Conservation (phyloP, 2,329 filamentous ascomycete species). For the Atkinsonella texensis region DNA sequence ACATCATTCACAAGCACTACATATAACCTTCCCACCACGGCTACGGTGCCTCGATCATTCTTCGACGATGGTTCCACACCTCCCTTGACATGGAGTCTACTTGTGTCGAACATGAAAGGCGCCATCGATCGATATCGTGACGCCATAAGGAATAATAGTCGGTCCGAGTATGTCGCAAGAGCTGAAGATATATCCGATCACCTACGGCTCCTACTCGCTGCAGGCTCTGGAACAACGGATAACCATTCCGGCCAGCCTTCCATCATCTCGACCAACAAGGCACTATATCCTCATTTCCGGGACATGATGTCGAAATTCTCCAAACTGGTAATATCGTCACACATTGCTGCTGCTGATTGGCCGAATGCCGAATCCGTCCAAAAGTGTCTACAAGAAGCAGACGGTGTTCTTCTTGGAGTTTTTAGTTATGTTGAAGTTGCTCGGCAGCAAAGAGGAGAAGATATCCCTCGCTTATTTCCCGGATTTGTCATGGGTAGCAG, state of each 20-base stretch:
- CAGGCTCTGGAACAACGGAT: constrained; percentile 92
- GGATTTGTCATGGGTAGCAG: constrained; percentile 84
- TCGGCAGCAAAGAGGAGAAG: constrained; percentile 81
- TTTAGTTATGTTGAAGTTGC: constrained; percentile 96
- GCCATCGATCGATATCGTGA: constrained; percentile 85
- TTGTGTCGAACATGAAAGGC: constrained; percentile 86
- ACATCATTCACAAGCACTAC: constrained; percentile 50
- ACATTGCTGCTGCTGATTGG: constrained; percentile 94
- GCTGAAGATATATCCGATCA: constrained; percentile 99
- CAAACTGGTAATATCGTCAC: constrained; percentile 95
- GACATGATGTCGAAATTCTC: constrained; percentile 99
- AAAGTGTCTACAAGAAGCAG: constrained; percentile 95
- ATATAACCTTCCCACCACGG: constrained; percentile 45
- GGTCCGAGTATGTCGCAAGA: constrained; percentile 81
- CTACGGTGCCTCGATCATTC: constrained; percentile 65
- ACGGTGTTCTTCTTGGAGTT: constrained; percentile 85
- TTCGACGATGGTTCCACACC: constrained; percentile 79
- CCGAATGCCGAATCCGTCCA: constrained; percentile 86
- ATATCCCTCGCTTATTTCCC: constrained; percentile 83
- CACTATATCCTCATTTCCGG: constrained; percentile 89
- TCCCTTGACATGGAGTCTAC: constrained; percentile 74
- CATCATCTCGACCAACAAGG: constrained; percentile 98
- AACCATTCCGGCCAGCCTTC: constrained; percentile 98
- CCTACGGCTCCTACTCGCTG: constrained; percentile 81
- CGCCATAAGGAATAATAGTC: constrained; percentile 69